Base-by-base conservation (phyloP, 495 filamentous ascomycete species). In the Talaromyces wortmannii region DNA sequence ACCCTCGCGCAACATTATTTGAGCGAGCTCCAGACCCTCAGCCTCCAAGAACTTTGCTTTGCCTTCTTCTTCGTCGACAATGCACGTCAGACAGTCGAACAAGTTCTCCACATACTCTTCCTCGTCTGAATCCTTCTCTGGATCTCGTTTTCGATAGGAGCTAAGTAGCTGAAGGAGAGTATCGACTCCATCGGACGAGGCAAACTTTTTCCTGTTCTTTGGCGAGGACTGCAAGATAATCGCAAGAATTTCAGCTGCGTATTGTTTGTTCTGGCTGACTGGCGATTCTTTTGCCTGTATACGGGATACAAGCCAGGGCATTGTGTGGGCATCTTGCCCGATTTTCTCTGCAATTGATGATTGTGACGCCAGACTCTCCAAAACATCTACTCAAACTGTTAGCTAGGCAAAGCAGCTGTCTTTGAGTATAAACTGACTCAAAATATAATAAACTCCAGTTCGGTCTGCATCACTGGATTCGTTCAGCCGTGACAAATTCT, bases 31-130 rank as follows among this genome's bases (percentile, higher is more conserved):
- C 5, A 96, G 83, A 15, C 94, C 94, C 71, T 99, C 94, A 6
- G 86, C 90, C 63, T 92, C 89, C 23, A 95, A 66, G 56, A 97
- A 95, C 55, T 89, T 90, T 8, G 69, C 65, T 60, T 97, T 97
- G 6, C 92, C 92, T 23, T 76, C 74, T 3, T 77, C 62, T 54
- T 90, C 85, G 63, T 95, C 88, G 0, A 89, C 88, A 3, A 95
- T 66, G 62, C 88, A 92, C 7, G 86, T 88, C 29, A 96, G 62
- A 31, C 83, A 79, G 62, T 94, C 91, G 62, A 97, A 99, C 30
- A 96, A 53, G 57, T 97, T 96, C 66, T 96, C 91, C 49, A 94
- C 85, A 66, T 87, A 96, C 69, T 97, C 95, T 66, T 96, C 91
- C 62, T 97, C 95, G 48, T 92, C 85, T 7, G 87, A 87, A 32